phyloP scores from a whole-genome alignment of 1,284 basidiomycete genomes.

The Trichosporon asahii region DNA sequence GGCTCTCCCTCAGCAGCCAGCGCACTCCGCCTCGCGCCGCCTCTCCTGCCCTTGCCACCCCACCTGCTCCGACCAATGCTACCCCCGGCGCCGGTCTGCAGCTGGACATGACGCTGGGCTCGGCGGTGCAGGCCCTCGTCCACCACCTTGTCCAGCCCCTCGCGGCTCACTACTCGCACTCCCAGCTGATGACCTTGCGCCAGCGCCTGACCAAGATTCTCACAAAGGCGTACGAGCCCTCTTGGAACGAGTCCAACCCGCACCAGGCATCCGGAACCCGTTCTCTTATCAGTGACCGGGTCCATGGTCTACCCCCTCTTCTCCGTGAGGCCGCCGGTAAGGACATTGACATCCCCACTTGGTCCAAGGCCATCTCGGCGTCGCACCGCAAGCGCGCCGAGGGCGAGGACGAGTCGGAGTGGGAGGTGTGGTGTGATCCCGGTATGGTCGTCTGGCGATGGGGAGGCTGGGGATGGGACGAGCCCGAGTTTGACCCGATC shows the following conservation, averaged over 20 bases:
- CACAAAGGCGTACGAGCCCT: conserved; percentile 28
- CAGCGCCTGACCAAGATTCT: conserved; percentile 29
- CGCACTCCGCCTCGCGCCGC: conserved; percentile 10
- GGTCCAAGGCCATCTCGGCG: conserved; percentile 37
- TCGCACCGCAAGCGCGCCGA: conserved; percentile 18
- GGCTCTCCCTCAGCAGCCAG: background rate
- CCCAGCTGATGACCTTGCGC: conserved; percentile 34
- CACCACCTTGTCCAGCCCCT: conserved; percentile 44
- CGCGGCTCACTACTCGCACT: conserved; percentile 34
- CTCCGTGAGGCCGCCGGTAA: conserved; percentile 34
- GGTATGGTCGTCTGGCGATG: conserved; percentile 49
- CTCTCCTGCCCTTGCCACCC: conserved; percentile 8
- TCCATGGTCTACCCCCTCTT: conserved; percentile 36
- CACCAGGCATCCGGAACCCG: conserved; percentile 41
- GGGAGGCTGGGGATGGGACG: conserved; percentile 51
- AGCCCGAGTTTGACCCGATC: conserved; percentile 45
- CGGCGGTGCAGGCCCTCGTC: conserved; percentile 41
- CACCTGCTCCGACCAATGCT: conserved; percentile 12
- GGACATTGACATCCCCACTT: conserved; percentile 35
- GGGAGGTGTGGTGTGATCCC: conserved; percentile 53
- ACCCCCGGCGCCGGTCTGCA: conserved; percentile 18
- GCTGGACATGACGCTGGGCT: conserved; percentile 35
- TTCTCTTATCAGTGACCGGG: conserved; percentile 41
- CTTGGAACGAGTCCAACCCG: conserved; percentile 44
- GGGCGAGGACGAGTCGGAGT: conserved; percentile 35